These are phyloP conservation scores for Gracilaria gracilis DNA, from an alignment of 23 red algal species.

Conservation along the genomic window DNA sequence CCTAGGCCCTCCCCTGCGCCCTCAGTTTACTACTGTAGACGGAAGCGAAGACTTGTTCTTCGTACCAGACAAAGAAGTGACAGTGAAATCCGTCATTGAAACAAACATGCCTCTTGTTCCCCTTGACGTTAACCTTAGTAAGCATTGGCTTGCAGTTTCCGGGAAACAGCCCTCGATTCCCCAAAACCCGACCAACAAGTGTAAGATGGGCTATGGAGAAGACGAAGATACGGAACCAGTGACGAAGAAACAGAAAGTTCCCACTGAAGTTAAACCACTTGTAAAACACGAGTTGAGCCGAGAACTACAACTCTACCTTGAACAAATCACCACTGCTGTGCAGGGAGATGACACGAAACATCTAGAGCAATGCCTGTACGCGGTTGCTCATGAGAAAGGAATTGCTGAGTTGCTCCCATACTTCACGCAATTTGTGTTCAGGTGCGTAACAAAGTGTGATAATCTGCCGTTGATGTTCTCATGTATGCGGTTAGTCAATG, in stretches of 20 bases:
- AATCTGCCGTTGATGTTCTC: slow-evolving; percentile 66
- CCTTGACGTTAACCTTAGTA: slow-evolving; percentile 66
- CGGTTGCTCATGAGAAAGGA: slow-evolving; percentile 78
- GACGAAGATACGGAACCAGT: background rate
- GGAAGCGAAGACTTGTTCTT: slow-evolving; percentile 72
- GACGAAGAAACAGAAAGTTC: slow-evolving; percentile 8
- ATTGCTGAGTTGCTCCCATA: slow-evolving; percentile 91
- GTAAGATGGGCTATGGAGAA: background rate
- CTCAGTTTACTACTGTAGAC: slow-evolving; percentile 50
- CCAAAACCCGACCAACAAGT: slow-evolving; percentile 77
- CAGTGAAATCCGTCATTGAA: slow-evolving; percentile 70
- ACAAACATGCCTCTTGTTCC: slow-evolving; percentile 73
- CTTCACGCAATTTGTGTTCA: slow-evolving; percentile 74
- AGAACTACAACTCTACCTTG: slow-evolving; percentile 91
- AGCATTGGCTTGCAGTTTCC: slow-evolving; percentile 94
- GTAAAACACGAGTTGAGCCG: slow-evolving; percentile 83
- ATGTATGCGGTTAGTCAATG: slow-evolving; percentile 73
- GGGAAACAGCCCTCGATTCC: slow-evolving; percentile 86
- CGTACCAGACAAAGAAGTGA: slow-evolving; percentile 71
- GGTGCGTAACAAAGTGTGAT: slow-evolving; percentile 33
- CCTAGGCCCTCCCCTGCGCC: no score
- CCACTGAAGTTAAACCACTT: slow-evolving; percentile 64
- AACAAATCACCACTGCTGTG: slow-evolving; percentile 71
- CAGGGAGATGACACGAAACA: slow-evolving; percentile 56
- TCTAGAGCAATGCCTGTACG: slow-evolving; percentile 71